Evolutionary conservation across 75 land plant species (phyloP), one percentile per base, ranked within the genome.

Genomic region (Pinus albicaulis): DNA sequence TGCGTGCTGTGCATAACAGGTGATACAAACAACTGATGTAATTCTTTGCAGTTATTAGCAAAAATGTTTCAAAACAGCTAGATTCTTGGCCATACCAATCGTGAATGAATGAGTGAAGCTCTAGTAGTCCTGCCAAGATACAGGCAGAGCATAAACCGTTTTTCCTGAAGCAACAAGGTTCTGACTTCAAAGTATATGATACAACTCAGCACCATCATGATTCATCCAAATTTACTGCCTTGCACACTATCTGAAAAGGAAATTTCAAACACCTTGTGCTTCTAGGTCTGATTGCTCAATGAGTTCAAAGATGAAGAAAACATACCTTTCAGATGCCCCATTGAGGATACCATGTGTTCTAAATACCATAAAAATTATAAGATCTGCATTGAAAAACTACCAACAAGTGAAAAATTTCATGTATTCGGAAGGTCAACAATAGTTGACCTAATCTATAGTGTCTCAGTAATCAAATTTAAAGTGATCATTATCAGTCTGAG

Each of bases 1-100:
- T 91, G 95, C 82, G 99, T 95, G 75, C 83, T 98, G 76, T 98
- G 98, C 88, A 95, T 98, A 48, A 98, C 98, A 91, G 99, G 99
- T 92, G 76, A 41, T 61, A 72, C 26, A 34, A 68, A 68, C 44
- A 68, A 68, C 53, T 68, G 53, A 48, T 48, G 53, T 10, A 38
- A 68, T 38, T 68, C 11, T 41, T 1, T 41, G 71, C 71, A 19
- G 3, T 68, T 68, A 41, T 36, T 38, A 68, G 23, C 10, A 41
- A 68, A 38, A n/a, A 34, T 20, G 41, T 68, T 31, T 68, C 52
- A 68, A 44, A 48, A 68, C 12, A 20, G 24, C 23, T 31, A 38
- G 53, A 8, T 44, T 25, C 20, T 41, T 41, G n/a, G 7, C 20
- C 41, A 44, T 68, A n/a, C n/a, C 24, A 17, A 64, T 36, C 0